Conservation (phyloP, 2,329 filamentous ascomycete genomes). For the Emmonsia crescens region DNA sequence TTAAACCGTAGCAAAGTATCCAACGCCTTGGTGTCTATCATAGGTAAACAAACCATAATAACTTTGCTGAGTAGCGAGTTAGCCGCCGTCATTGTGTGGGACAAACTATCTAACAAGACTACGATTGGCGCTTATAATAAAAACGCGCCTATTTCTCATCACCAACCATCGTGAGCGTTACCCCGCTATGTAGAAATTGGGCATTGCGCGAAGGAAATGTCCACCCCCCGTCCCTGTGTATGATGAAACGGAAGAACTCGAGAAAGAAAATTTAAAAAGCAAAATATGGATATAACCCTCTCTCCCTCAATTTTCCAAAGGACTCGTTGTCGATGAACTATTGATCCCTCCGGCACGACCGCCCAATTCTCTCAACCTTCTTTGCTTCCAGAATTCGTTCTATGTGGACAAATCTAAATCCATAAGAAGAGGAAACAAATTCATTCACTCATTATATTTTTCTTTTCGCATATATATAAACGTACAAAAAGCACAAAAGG, state of each 20-base stretch:
- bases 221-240: neutral
- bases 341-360: neutral
- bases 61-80: neutral
- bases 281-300: neutral
- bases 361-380: neutral
- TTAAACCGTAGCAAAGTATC: neutral
- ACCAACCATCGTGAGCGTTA: neutral
- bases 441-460: neutral
- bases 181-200: neutral
- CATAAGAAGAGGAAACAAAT: neutral
- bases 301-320: neutral
- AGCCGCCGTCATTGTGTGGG: neutral
- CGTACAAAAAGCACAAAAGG: neutral
- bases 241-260: neutral
- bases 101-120: neutral
- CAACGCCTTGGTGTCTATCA: neutral
- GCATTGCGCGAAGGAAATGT: neutral
- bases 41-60: neutral
- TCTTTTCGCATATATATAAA: neutral
- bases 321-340: neutral
- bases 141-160: neutral
- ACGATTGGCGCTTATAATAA: neutral
- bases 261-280: neutral
- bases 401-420: neutral
- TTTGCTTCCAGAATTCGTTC: neutral